phyloP scores from a whole-genome alignment of 1,284 basidiomycete species.

The Puccinia triticina region DNA sequence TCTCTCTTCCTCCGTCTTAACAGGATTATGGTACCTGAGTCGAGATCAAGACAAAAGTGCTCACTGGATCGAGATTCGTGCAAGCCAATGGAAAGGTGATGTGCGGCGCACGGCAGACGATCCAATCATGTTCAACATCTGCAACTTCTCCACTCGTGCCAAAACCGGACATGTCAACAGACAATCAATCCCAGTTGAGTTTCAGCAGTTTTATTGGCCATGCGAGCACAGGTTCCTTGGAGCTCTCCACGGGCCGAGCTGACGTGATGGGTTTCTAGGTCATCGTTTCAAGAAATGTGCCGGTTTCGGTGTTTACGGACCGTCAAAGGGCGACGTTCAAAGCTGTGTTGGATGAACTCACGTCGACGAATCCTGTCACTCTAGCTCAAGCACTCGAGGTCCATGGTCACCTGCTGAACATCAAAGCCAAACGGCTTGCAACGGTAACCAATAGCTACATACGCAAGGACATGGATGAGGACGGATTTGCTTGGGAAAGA shows the following conservation, averaged over 20 bases:
- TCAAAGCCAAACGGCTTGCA: constrained; percentile 21
- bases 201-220: neutral
- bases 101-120: constrained; percentile 21
- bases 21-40: constrained; percentile 45
- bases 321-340: constrained; percentile 16
- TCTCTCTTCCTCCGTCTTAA: neutral
- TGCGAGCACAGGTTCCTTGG: neutral
- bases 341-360: neutral
- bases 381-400: constrained; percentile 14
- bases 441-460: neutral
- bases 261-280: constrained; percentile 14
- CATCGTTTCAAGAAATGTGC: constrained; percentile 33
- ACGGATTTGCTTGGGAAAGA: constrained; percentile 16
- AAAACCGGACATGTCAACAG: constrained; percentile 38
- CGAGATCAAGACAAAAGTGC: constrained; percentile 7
- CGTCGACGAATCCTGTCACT: neutral
- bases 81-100: constrained; percentile 49
- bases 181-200: constrained; percentile 47
- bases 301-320: constrained; percentile 27
- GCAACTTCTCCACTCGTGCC: constrained; percentile 17
- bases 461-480: constrained; percentile 7
- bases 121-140: constrained; percentile 28
- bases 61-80: constrained; percentile 47
- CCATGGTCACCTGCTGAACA: neutral
- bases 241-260: neutral